Base-by-base conservation (phyloP, 768 basidiomycete species). In the Amanita muscaria region DNA sequence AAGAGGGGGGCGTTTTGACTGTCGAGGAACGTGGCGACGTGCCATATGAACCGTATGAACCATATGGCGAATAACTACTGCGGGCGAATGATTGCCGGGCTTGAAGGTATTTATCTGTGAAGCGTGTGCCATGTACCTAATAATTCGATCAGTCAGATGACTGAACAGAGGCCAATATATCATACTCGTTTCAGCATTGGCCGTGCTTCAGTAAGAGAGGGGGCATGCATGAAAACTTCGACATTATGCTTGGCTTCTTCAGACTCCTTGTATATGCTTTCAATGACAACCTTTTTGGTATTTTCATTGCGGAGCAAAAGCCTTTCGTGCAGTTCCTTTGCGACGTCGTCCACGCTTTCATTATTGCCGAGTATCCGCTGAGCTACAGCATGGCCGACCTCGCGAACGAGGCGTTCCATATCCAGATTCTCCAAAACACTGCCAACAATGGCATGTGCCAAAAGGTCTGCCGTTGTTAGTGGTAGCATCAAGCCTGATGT, bases 401-500 rank as follows among this genome's bases (percentile, higher is more conserved):
- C 94, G 29, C 81, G 80, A 46, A 98, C 90, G 30, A 98, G 74
- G 23, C 91, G 79, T 57, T 98, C 94, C 94, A 98, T 94, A 62
- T 98, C 94, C 48, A 97, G 79, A 56, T 97, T 96, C 67, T 98
- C 94, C 22, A 98, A 73, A 33, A 97, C 93, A 60, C 88, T 89
- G 25, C 92, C 94, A 45, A 93, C 91, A 47, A 98, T 98, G 23
- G 94, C 94, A 57, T 94, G 90, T 14, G 93, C 80, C 38, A 98
- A 79, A 29, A 96, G 75, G 62, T 92, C 88, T 38, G 94, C 94
- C 16, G 92, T 97, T 10, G 92, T 93, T 39, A 98, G 73, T 2
- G 94, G 94, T 6, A 98, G 76, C 90, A 97, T 96, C 42, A 93
- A 74, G 11, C 93, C 94, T 12, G 91, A 94, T 4, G 93, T 94